Percentiles rank a stretch among this genome's conserved stretches.
These are phyloP conservation scores for Cryoendolithus antarcticus DNA, from an alignment of 2,329 filamentous ascomycete genomes.

Conservation along the genomic window DNA sequence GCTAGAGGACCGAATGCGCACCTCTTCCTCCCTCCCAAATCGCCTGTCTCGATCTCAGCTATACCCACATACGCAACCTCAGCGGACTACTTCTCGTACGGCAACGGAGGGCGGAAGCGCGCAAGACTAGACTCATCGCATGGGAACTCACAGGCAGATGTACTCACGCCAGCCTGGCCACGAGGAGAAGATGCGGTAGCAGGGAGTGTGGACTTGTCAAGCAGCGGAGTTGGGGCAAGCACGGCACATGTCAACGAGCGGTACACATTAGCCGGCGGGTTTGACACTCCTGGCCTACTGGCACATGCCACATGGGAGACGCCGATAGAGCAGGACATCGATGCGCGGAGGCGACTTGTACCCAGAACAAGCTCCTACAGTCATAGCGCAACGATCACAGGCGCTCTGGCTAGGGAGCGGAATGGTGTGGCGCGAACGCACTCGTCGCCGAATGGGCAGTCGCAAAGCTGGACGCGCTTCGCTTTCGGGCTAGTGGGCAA, in stretches of 20 bases:
- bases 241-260: slow-evolving; percentile 40
- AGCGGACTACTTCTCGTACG: slow-evolving; percentile 18
- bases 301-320: slow-evolving; percentile 26
- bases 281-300: slow-evolving; percentile 34
- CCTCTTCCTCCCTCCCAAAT: slow-evolving; percentile 32
- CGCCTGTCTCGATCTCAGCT: slow-evolving; percentile 24
- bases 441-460: slow-evolving; percentile 7
- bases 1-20: slow-evolving; percentile 13
- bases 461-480: slow-evolving; percentile 40
- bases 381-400: slow-evolving; percentile 7
- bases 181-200: slow-evolving; percentile 2
- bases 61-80: slow-evolving; percentile 13
- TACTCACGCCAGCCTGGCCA: slow-evolving; percentile 7
- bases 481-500: slow-evolving; percentile 58
- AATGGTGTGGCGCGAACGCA: slow-evolving; percentile 21
- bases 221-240: slow-evolving; percentile 12
- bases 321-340: slow-evolving; percentile 1
- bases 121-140: slow-evolving; percentile 18
- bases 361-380: too few species aligned
- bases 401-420: slow-evolving; percentile 23
- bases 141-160: not conserved
- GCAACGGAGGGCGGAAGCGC: slow-evolving; percentile 17
- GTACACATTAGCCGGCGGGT: slow-evolving; percentile 38
- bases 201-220: not conserved
- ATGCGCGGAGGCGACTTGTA: slow-evolving; percentile 1